Evolutionary conservation across 2,329 filamentous ascomycete genomes (phyloP), one percentile per base, ranked within the genome.

Genomic region (Verticillium klebahnii): DNA sequence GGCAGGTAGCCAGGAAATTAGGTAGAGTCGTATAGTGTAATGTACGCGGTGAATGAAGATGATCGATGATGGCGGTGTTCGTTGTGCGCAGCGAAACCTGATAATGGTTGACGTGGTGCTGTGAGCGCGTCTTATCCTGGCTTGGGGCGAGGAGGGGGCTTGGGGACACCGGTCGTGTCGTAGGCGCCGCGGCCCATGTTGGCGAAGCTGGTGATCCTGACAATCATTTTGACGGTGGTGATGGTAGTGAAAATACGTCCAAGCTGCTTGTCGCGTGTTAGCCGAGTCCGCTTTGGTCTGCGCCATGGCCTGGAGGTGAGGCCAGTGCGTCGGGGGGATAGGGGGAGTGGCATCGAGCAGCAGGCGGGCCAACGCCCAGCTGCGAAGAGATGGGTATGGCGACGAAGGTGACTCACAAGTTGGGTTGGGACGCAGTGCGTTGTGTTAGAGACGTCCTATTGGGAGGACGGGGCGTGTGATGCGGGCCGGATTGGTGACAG

Each of bases 181-280:
- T 83, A 83, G 66, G 79, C 80, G 62, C 81, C 80, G 62, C 81
- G 76, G 64, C 78, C 81, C 78, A 82, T 81, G 71, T 82, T 80
- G 72, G 67, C 70, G 58, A 71, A 69, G 64, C 67, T 70, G 59
- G 63, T 64, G 54, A 71, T 70, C 62, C 68, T 65, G 65, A 72
- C 68, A 65, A 75, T 65, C 77, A 80, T 80, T 65, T 65, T 76
- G 11, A 23, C 23, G 23, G 25, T 9, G 25, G 25, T 56, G 15
- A 11, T 50, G 40, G n/a, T 23, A 69, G 63, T 63, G 62, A 61
- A 34, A 61, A 11, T 61, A 52, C 39, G 52, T 57, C 58, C 32
- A 36, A 23, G 36, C n/a, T 19, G 56, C 55, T 58, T 29, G 4
- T 29, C 34, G 60, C 37, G 50, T 64, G 63, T 65, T 61, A 65